These are phyloP conservation scores for Rhodotorula mucilaginosa DNA, from an alignment of 1,284 basidiomycete genomes.

Conservation along the genomic window DNA sequence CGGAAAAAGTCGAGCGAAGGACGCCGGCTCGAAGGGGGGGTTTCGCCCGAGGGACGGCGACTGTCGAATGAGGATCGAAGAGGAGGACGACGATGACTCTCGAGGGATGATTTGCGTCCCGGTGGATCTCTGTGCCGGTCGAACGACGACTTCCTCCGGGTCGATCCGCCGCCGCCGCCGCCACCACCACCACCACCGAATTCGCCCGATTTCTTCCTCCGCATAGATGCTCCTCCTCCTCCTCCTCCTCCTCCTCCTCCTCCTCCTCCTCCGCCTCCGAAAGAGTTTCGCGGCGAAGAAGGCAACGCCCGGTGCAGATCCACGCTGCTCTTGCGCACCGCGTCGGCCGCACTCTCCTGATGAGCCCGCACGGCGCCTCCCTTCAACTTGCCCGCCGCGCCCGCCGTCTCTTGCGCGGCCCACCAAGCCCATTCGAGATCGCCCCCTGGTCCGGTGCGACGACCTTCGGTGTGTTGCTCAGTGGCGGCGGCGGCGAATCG, in stretches of 20 bases:
- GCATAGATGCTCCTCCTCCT: background rate
- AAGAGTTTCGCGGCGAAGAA: background rate
- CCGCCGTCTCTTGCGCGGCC: conserved; percentile 15
- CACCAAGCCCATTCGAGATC: conserved; percentile 37
- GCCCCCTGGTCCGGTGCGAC: conserved; percentile 17
- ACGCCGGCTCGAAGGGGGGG: background rate
- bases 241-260: background rate
- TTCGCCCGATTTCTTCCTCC: background rate
- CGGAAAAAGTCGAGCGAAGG: conserved; percentile 1
- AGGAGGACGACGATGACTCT: too few relatives aligned
- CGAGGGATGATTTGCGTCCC: too few relatives aligned
- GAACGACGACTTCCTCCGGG: too few relatives aligned
- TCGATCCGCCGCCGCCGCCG: too few relatives aligned
- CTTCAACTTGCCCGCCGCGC: conserved; percentile 14
- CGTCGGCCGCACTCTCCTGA: conserved; percentile 3
- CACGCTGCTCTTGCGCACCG: background rate
- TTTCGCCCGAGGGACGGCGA: too few relatives aligned
- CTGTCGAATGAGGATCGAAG: too few relatives aligned
- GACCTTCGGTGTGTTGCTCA: background rate
- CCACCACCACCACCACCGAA: background rate
- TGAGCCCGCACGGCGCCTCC: conserved; percentile 18
- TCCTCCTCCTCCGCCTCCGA: background rate
- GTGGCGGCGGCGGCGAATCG: background rate
- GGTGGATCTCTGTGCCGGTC: too few relatives aligned
- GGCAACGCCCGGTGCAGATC: background rate